These are phyloP conservation scores for Ophiostoma triangulosporum DNA, from an alignment of 2,329 filamentous ascomycete genomes.

Conservation along the genomic window DNA sequence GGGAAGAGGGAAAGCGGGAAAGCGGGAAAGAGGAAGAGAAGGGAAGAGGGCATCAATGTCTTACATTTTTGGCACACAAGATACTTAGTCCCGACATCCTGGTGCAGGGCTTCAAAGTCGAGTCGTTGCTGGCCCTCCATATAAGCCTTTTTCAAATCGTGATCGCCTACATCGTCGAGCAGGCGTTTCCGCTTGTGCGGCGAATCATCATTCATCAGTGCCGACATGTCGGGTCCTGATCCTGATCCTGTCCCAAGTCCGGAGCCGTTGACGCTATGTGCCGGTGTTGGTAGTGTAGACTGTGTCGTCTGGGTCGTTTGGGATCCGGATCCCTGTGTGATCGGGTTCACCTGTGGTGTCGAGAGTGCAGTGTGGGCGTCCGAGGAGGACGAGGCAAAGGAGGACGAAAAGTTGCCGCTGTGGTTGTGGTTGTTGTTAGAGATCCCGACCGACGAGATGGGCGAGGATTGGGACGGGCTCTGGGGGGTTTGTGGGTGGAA, in stretches of 20 bases:
- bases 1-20: not conserved
- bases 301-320: conserved; percentile 20
- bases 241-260: conserved; percentile 25
- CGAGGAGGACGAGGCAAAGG: conserved; percentile 12
- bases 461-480: conserved; percentile 50
- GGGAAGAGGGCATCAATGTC: conserved; percentile 15
- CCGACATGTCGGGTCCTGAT: conserved; percentile 27
- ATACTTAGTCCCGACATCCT: conserved; percentile 54
- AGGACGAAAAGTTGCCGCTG: conserved; percentile 30
- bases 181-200: conserved; percentile 50
- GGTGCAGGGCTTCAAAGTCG: conserved; percentile 50
- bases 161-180: conserved; percentile 41
- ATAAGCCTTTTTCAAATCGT: conserved; percentile 44
- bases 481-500: conserved; percentile 55
- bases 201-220: conserved; percentile 29
- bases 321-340: not conserved
- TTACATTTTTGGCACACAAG: conserved; percentile 55
- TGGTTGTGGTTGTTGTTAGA: conserved; percentile 28
- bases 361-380: conserved; percentile 20
- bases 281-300: conserved; percentile 44
- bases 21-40: not conserved
- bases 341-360: not conserved
- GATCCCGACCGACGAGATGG: conserved; percentile 20
- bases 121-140: conserved; percentile 43
- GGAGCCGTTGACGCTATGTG: conserved; percentile 48